Conservation (phyloP, 2,329 filamentous ascomycete genomes). For the Cordyceps tenuipes region DNA sequence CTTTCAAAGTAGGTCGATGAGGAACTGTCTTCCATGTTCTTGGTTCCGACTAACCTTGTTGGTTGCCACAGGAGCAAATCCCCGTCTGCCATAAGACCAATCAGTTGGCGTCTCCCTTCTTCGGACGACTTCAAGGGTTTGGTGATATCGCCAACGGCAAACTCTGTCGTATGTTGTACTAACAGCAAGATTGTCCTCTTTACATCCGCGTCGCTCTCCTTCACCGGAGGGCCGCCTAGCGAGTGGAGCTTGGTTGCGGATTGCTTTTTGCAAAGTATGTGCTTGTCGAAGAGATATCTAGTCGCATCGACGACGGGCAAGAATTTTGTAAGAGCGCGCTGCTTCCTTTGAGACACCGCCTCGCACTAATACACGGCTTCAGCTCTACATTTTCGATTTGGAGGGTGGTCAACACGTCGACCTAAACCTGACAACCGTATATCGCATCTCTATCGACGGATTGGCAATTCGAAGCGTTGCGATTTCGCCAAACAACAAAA, state of each 20-base stretch:
- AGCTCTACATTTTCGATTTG: slow-evolving; percentile 19
- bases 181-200: slow-evolving; percentile 21
- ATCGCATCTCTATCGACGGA: slow-evolving; percentile 13
- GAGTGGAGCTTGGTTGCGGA: slow-evolving; percentile 14
- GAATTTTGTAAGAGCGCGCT: slow-evolving; percentile 13
- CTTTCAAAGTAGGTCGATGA: neutral
- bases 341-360: neutral
- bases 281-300: slow-evolving; percentile 16
- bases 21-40: no score
- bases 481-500: slow-evolving; percentile 16
- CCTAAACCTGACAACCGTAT: slow-evolving; percentile 12
- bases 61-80: neutral
- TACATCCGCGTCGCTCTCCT: slow-evolving; percentile 17
- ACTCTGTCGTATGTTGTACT: slow-evolving; percentile 22
- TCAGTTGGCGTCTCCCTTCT: slow-evolving; percentile 9
- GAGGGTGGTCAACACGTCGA: slow-evolving; percentile 15
- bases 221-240: neutral
- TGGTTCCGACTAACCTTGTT: neutral
- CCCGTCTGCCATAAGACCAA: neutral
- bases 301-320: slow-evolving; percentile 18
- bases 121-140: slow-evolving; percentile 20
- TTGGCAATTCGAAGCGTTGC: slow-evolving; percentile 15
- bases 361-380: neutral
- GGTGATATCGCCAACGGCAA: slow-evolving; percentile 20
- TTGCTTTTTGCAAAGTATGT: slow-evolving; percentile 17